A percentile compares a stretch with the other conserved stretches of the same genome.
Conservation (phyloP, 2,329 filamentous ascomycete species). For the Aspergillus caelatus region DNA sequence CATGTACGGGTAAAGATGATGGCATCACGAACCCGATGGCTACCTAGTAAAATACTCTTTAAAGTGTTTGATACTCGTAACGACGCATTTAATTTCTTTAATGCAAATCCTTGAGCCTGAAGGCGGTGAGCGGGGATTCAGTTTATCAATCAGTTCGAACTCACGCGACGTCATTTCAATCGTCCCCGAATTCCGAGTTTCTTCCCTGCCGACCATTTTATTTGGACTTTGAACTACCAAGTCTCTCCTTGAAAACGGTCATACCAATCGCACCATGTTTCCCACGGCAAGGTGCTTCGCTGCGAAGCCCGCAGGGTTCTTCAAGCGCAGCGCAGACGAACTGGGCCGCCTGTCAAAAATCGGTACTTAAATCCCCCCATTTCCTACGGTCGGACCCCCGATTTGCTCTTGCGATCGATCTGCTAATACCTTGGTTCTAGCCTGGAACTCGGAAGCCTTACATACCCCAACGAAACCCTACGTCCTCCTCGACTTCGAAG, state of each 20-base stretch:
- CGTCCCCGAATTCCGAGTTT: background rate
- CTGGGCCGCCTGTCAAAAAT: conserved; percentile 59
- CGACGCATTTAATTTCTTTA: too few species aligned
- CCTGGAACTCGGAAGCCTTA: conserved; percentile 45
- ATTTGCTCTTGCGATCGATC: background rate
- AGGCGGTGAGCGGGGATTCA: background rate
- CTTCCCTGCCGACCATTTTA: background rate
- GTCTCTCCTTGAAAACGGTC: background rate
- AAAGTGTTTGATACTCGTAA: too few species aligned
- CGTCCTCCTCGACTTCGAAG: conserved; percentile 45
- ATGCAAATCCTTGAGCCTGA: background rate
- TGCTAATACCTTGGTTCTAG: conserved; percentile 20
- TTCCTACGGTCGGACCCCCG: background rate
- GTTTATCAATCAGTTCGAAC: background rate
- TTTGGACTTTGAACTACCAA: background rate
- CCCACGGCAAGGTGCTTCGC: conserved; percentile 44
- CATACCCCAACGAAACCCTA: conserved; percentile 43
- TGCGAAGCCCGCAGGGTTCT: conserved; percentile 52
- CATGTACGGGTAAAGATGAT: too few species aligned
- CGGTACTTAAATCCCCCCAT: conserved; percentile 42
- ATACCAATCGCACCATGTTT: conserved; percentile 33
- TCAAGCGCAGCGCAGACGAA: conserved; percentile 62
- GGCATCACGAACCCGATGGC: too few species aligned
- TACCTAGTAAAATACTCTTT: too few species aligned
- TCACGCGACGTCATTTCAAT: background rate